Percentiles rank a stretch among this genome's conserved stretches.
phyloP scores from a whole-genome alignment of 805 yeast genomes.

The Sugiyamaella lignohabitans region DNA sequence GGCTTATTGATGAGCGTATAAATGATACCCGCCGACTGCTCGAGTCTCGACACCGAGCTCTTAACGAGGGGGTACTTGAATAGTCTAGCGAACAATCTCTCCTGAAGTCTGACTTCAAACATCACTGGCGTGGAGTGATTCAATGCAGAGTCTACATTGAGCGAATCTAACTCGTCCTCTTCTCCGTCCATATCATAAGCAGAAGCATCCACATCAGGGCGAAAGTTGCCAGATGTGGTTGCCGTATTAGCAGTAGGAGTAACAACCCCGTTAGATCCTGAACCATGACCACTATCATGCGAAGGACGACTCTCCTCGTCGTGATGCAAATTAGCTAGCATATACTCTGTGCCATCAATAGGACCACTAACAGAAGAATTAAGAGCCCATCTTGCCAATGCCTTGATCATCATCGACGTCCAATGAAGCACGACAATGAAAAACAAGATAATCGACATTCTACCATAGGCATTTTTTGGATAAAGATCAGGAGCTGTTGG shows the following conservation, averaged over 20 bases:
- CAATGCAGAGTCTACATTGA: slow-evolving; percentile 1
- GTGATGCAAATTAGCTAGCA: slow-evolving; percentile 17
- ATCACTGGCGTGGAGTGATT: background rate
- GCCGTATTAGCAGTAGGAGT: background rate
- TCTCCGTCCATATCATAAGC: slow-evolving; percentile 9
- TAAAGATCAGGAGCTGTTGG: slow-evolving; percentile 58
- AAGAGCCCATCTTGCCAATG: slow-evolving; percentile 41
- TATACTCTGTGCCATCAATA: slow-evolving; percentile 29
- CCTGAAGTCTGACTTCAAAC: slow-evolving; percentile 11
- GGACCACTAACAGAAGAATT: slow-evolving; percentile 23
- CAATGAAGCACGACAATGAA: slow-evolving; percentile 50
- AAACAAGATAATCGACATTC: slow-evolving; percentile 56
- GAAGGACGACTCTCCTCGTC: slow-evolving; percentile 17
- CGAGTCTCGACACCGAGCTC: slow-evolving; percentile 22
- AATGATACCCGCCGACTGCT: slow-evolving; percentile 32
- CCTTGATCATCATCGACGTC: slow-evolving; percentile 44
- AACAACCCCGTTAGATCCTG: slow-evolving; percentile 2
- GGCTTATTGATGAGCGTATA: slow-evolving; percentile 58
- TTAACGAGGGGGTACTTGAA: slow-evolving; percentile 18
- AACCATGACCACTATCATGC: slow-evolving; percentile 23
- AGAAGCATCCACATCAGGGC: slow-evolving; percentile 6
- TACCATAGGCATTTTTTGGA: slow-evolving; percentile 68
- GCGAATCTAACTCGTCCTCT: slow-evolving; percentile 5
- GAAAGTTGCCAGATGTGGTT: background rate
- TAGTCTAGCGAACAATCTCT: slow-evolving; percentile 16